Base-by-base conservation (phyloP, 805 yeast genomes). In the Nakazawaea sp. region DNA sequence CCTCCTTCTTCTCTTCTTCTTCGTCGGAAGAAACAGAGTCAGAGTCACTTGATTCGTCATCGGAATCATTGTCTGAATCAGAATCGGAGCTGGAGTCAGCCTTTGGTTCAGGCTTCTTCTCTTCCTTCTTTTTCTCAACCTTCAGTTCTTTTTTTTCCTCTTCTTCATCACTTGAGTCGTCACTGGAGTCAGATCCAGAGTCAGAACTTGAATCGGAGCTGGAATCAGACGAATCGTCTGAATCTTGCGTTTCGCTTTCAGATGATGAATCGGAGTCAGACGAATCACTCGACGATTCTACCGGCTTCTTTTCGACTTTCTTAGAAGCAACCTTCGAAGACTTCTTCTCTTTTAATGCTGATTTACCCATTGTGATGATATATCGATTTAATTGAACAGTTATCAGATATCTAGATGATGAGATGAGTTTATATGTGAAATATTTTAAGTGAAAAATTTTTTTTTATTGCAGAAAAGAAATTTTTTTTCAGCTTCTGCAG, bases 291-390 rank as follows among this genome's bases (percentile, higher is more conserved):
- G 34, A 30, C 16, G 38, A 35, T 25, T 36, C 37, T 13, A 38
- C 41, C 24, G 41, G 46, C 40, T 33, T 37, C 28, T 47, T 47
- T 12, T 43, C 47, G 38, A 35, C 43, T 45, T 49, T 43, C 42
- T 43, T 41, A 11, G 45, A 42, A 21, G 43, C 24, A 11, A 42
- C 43, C 43, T 41, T 46, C n/a, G 43, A 37, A 36, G 41, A 36
- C 43, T 41, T 45, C 44, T 44, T 45, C 31, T 43, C 45, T 45
- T 53, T 55, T 16, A 44, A 30, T 32, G 45, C 56, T 28, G 56
- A 44, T 35, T 55, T 55, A 42, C 51, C 57, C 58, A 55, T 55
- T 26, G 17, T 32, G 7, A n/a, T 27, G n/a, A n/a, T n/a, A n/a
- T n/a, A n/a, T n/a, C n/a, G n/a, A n/a, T n/a, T n/a, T n/a, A n/a